A percentile compares a stretch with the other conserved stretches of the same genome.
Conservation (phyloP, 768 basidiomycete species). For the Tylopilus intermedius region DNA sequence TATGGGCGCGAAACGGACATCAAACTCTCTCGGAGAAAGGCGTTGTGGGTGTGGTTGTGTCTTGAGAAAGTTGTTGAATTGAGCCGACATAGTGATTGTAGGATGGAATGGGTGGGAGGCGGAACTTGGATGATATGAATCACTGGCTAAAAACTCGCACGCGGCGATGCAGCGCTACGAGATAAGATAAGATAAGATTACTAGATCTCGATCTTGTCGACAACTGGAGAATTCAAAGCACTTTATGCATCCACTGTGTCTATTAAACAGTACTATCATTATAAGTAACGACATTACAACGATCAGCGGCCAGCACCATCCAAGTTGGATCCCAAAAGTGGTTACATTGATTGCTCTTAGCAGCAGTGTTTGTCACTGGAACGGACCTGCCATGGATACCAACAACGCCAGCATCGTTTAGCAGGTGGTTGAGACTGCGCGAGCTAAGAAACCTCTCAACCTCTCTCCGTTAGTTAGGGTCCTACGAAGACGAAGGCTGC, state of each 20-base stretch:
- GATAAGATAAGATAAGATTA: slow-evolving; percentile 16
- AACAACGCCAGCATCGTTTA: slow-evolving; percentile 17
- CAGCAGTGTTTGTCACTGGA: no score
- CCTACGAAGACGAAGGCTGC: no score
- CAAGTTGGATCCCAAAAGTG: no score
- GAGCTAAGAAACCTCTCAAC: slow-evolving; percentile 8
- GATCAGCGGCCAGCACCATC: no score
- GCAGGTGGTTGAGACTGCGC: slow-evolving; percentile 31
- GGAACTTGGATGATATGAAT: not conserved
- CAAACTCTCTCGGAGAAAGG: slow-evolving; percentile 15
- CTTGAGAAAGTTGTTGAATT: not conserved
- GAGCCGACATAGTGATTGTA: not conserved
- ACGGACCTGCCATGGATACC: no score
- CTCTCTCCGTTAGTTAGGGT: no score
- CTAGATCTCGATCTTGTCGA: not conserved
- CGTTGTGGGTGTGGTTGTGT: not conserved
- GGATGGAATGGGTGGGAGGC: not conserved
- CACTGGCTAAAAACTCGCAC: not conserved
- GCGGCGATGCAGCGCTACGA: not conserved
- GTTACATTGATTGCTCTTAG: no score
- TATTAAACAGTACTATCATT: no score
- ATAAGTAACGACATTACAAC: no score
- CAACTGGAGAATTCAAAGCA: slow-evolving; percentile 7
- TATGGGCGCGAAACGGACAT: slow-evolving; percentile 11
- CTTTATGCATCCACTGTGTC: no score